Percentiles rank a stretch among this genome's conserved stretches.
phyloP scores from a whole-genome alignment of 177 flowering plant species.

The Tripterygium wilfordii region DNA sequence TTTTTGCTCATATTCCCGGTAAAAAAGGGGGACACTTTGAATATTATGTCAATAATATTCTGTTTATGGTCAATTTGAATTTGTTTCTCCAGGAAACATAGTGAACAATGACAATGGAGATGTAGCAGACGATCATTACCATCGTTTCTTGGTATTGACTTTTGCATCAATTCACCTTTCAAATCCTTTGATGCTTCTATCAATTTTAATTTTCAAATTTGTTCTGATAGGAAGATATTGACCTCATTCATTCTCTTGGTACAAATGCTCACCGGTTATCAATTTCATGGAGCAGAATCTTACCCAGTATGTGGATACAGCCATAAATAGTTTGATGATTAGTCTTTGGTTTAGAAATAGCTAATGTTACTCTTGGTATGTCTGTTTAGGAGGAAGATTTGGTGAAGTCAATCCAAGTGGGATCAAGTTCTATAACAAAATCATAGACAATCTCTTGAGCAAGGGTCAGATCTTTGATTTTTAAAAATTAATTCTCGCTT shows the following conservation, averaged over 20 bases:
- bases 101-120: neutral
- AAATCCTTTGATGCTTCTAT: too few species aligned
- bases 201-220: too few species aligned
- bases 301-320: constrained; percentile 46
- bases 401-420: neutral
- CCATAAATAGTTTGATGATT: too few species aligned
- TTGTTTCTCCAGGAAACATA: neutral
- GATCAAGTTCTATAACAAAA: neutral
- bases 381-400: neutral
- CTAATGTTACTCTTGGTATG: neutral
- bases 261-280: constrained; percentile 44
- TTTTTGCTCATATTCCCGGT: neutral
- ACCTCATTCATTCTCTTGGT: constrained; percentile 38
- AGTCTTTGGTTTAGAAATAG: neutral
- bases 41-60: too few species aligned
- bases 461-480: too few species aligned
- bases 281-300: constrained; percentile 49
- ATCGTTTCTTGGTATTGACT: neutral
- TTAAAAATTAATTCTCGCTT: too few species aligned
- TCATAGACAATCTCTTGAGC: neutral
- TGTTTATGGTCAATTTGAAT: neutral
- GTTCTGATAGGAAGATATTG: constrained; percentile 51
- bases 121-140: neutral
- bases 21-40: too few species aligned
- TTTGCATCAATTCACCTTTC: too few species aligned